Base-by-base conservation (phyloP, 495 filamentous ascomycete species). In the Cudoniella acicularis region DNA sequence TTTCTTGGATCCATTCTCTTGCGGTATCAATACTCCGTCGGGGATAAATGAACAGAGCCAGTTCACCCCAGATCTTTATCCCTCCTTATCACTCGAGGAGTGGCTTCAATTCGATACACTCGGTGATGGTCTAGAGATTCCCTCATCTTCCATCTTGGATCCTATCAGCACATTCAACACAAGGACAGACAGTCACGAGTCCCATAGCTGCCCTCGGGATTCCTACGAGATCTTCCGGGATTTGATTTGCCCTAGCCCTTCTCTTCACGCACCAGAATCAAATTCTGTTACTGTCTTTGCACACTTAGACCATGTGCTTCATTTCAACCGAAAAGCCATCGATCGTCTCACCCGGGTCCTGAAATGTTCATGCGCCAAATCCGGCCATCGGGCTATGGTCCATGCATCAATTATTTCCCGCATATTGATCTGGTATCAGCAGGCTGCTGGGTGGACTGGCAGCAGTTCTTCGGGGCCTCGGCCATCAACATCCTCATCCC, bases 341-440 rank as follows among this genome's bases (percentile, higher is more conserved):
- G 60, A 70, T 18, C 67, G 67, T 9, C 69, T 73, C 16, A 47
- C 56, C 54, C 54, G 26, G 25, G 57, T 73, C n/a, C 52, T 71
- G 18, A 63, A 40, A 22, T 73, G 70, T 52, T 45, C 63, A 11
- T 71, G 70, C 54, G 68, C 70, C 24, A 60, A 53, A 54, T 64
- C 56, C 16, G 64, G 63, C 9, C 68, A 70, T 54, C 63, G 64
- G 1, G 50, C 57, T 3, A 30, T 72, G 36, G 60, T 73, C 8
- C 62, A 71, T 60, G 68, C 71, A 2, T 73, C 71, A 3, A 72
- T 72, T 52, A 59, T 73, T 24, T 68, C 64, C 20, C 64, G 60
- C 4, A 60, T 73, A 18, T 57, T 73, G 23, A 64, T 65, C 2
- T 72, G 66, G 66, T 73, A 72, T 26, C 64, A 64, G 36, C 70